These are phyloP conservation scores for Baudoinia panamericana DNA, from an alignment of 495 filamentous ascomycete species.

Conservation along the genomic window DNA sequence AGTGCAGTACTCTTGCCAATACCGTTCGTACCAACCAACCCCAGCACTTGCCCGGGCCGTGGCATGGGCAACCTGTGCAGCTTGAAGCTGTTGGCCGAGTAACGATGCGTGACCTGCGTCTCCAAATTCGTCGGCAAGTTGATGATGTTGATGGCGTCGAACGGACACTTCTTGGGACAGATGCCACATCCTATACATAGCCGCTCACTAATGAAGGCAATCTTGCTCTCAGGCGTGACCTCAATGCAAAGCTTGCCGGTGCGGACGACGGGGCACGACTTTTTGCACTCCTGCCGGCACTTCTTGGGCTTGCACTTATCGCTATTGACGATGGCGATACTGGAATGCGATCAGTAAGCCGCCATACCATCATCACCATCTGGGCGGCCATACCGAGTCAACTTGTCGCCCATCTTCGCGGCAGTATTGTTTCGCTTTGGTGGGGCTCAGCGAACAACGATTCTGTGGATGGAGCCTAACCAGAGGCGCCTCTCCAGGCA, in stretches of 20 bases:
- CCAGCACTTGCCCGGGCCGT: slow-evolving; percentile 88
- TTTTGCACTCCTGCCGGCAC: slow-evolving; percentile 98
- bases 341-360: slow-evolving; percentile 27
- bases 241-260: slow-evolving; percentile 97
- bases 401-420: slow-evolving; percentile 64
- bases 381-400: slow-evolving; percentile 50
- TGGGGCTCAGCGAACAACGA: too few species aligned
- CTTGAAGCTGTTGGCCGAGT: slow-evolving; percentile 99
- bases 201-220: slow-evolving; percentile 93
- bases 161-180: slow-evolving; percentile 98
- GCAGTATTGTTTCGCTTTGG: too few species aligned
- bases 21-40: slow-evolving; percentile 96
- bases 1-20: slow-evolving; percentile 98
- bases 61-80: slow-evolving; percentile 92
- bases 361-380: not conserved
- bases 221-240: slow-evolving; percentile 76
- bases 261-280: slow-evolving; percentile 93
- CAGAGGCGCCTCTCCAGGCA: too few species aligned
- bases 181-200: slow-evolving; percentile 98
- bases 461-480: too few species aligned
- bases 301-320: slow-evolving; percentile 67
- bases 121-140: slow-evolving; percentile 98
- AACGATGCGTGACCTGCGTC: slow-evolving; percentile 92
- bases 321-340: slow-evolving; percentile 92
- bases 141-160: slow-evolving; percentile 98